Percentiles rank a stretch among this genome's conserved stretches.
phyloP scores from a whole-genome alignment of 495 filamentous ascomycete genomes.

The Tricharina praecox region DNA sequence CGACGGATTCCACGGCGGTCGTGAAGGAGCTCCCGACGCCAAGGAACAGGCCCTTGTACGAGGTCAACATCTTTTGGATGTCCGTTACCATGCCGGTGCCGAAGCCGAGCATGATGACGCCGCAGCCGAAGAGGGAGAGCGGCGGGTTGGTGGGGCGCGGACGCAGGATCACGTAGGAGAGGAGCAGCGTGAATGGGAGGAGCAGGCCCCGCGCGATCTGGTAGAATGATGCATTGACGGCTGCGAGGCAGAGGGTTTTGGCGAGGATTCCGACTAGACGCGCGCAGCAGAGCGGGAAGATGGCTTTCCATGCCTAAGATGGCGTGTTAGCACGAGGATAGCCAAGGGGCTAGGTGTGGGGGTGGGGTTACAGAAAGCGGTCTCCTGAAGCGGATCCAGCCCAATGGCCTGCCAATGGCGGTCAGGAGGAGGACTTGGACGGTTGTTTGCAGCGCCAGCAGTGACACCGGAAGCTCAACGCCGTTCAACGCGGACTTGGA shows the following conservation, averaged over 20 bases:
- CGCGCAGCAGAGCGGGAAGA: conserved; percentile 13
- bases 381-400: conserved; percentile 11
- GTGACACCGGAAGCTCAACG: conserved; percentile 9
- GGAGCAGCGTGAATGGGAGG: conserved; percentile 14
- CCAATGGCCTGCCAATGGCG: conserved; percentile 8
- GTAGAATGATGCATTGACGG: conserved; percentile 18
- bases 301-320: conserved; percentile 12
- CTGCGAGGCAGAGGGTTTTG: conserved; percentile 18
- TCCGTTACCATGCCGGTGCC: conserved; percentile 12
- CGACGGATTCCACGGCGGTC: conserved; percentile 16
- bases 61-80: conserved; percentile 11
- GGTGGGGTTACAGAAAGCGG: conserved; percentile 8
- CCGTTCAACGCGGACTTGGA: conserved; percentile 18
- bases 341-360: background rate
- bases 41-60: conserved; percentile 8
- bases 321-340: background rate
- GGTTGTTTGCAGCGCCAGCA: conserved; percentile 12
- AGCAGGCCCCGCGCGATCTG: conserved; percentile 18
- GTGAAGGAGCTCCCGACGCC: conserved; percentile 17
- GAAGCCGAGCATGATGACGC: conserved; percentile 18
- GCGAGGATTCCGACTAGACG: conserved; percentile 18
- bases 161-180: conserved; percentile 13
- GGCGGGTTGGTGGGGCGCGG: conserved; percentile 16
- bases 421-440: conserved; percentile 12
- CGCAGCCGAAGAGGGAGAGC: conserved; percentile 11